Evolutionary conservation across 2,329 filamentous ascomycete species (phyloP), one percentile per base, ranked within the genome.

Genomic region (Hypoxylon sp.): DNA sequence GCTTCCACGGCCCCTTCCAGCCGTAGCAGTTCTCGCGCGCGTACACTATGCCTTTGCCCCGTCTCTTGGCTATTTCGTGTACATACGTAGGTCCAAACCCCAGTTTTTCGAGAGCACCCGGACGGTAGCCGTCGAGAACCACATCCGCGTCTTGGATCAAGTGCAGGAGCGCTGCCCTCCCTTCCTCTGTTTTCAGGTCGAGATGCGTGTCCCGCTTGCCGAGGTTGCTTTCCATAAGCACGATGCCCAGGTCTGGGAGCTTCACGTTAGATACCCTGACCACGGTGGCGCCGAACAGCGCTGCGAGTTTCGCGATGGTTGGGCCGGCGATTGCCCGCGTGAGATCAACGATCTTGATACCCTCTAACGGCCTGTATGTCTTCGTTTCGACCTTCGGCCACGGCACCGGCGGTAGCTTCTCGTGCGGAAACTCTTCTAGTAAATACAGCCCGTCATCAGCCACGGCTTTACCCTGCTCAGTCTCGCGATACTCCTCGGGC

Each of bases 21-120:
- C 79, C 79, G 33, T 80, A 77, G 71, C 79, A 81, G 63, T 80
- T 80, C 66, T 80, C 79, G 13, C 77, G 76, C 11, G 76, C 73
- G 58, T 80, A 79, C 2, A 80, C 73, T 27, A 81, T 70, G 11
- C 77, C 77, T 42, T 64, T 72, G 0, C 76, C 76, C 4, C 76
- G 65, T 49, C 73, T 57, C 50, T 64, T 67, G 0, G 74, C 76
- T 5, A 75, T 54, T 40, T 73, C 76, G 50, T 70, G 75, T 6
- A 75, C 72, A 10, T 69, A 75, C 0, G 63, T 61, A 5, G 72
- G 73, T 3, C 76, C 76, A 48, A 80, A 80, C 0, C 79, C 79
- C 0, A 80, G 67, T 8, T 72, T 72, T 20, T 77, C 75, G 5
- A 81, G 44, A 0, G 60, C 78, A 0, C 78, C 77, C 1, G 78